phyloP scores from a whole-genome alignment of 805 yeast species.

The Candida tallmaniae region DNA sequence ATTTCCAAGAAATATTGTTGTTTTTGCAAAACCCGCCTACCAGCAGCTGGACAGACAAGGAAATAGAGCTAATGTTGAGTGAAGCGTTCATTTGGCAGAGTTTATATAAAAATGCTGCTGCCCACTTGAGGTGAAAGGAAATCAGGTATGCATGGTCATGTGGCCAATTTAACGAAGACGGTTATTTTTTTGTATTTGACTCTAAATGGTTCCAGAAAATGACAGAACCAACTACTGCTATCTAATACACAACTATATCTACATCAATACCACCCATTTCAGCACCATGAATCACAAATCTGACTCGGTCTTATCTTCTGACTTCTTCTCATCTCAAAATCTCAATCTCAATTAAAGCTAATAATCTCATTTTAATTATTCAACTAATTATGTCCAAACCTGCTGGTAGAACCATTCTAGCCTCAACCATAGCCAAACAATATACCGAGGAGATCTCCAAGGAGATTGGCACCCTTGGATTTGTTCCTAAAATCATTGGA shows the following conservation, averaged over 20 bases:
- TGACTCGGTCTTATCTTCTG: slow-evolving; percentile 4
- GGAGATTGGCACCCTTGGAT: slow-evolving; percentile 48
- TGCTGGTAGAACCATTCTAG: slow-evolving; percentile 79
- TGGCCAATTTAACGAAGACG: no score
- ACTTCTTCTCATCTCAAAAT: slow-evolving; percentile 1
- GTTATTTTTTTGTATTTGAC: no score
- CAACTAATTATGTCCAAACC: slow-evolving; percentile 16
- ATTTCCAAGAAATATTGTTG: slow-evolving; percentile 90
- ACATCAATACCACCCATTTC: no score
- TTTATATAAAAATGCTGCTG: slow-evolving; percentile 82
- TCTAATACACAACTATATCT: no score
- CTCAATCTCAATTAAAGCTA: background rate
- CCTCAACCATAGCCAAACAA: slow-evolving; percentile 81
- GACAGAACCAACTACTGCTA: no score
- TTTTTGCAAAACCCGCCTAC: slow-evolving; percentile 92
- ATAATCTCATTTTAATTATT: slow-evolving; percentile 4
- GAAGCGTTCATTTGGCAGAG: slow-evolving; percentile 98
- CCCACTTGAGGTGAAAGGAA: slow-evolving; percentile 60
- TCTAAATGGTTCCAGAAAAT: no score
- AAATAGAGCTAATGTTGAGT: slow-evolving; percentile 84
- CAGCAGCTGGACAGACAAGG: slow-evolving; percentile 76
- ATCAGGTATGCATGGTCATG: no score
- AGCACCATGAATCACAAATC: no score
- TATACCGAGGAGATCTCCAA: slow-evolving; percentile 67
- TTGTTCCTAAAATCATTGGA: slow-evolving; percentile 80